Conservation (phyloP, 2,329 filamentous ascomycete species). For the Ophidiomyces ophidiicola region DNA sequence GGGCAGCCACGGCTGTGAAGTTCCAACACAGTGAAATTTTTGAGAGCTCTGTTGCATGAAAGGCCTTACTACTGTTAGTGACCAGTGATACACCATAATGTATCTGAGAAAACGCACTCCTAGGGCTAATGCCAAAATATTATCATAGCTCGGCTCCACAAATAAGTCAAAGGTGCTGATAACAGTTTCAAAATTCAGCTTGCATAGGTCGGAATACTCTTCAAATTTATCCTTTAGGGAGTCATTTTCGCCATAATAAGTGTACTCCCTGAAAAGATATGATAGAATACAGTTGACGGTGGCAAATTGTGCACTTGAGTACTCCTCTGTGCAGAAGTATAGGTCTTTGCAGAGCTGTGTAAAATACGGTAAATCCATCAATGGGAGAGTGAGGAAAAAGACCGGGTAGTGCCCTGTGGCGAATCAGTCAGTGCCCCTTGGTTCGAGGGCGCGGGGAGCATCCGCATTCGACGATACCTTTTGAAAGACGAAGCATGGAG, state of each 20-base stretch:
- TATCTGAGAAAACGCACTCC: conserved; percentile 32
- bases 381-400: conserved; percentile 16
- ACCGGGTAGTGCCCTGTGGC: conserved; percentile 12
- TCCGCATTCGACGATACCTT: conserved; percentile 20
- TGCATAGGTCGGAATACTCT: conserved; percentile 27
- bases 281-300: conserved; percentile 30
- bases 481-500: conserved; percentile 23
- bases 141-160: conserved; percentile 44
- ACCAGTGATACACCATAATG: background rate
- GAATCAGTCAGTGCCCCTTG: conserved; percentile 2
- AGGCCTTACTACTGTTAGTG: conserved; percentile 32
- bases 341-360: conserved; percentile 32
- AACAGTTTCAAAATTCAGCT: conserved; percentile 35
- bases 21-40: conserved; percentile 54
- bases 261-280: conserved; percentile 28
- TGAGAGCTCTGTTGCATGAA: conserved; percentile 51
- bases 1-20: conserved; percentile 46
- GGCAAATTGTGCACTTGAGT: conserved; percentile 30
- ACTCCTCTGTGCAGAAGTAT: conserved; percentile 34
- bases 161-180: conserved; percentile 43
- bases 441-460: background rate
- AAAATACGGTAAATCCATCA: conserved; percentile 24
- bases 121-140: conserved; percentile 47
- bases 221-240: conserved; percentile 20
- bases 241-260: conserved; percentile 17